phyloP scores from a whole-genome alignment of 1,284 basidiomycete genomes.

The Sanghuangporus weigelae region DNA sequence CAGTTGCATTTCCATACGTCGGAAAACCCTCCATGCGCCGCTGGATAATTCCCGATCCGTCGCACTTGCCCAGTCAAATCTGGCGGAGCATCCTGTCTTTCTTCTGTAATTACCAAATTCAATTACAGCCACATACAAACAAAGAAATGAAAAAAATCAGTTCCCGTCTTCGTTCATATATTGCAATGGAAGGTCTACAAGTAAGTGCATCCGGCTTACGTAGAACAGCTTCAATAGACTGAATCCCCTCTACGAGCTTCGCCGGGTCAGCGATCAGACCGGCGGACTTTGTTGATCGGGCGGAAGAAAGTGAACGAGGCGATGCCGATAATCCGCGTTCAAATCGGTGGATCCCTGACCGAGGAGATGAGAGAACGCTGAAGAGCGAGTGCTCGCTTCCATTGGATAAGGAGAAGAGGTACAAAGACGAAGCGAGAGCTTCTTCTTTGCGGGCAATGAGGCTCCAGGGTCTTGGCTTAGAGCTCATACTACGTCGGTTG shows the following conservation, averaged over 20 bases:
- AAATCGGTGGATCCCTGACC: not conserved
- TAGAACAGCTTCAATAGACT: not conserved
- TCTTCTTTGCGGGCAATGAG: constrained; percentile 11
- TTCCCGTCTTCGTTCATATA: not conserved
- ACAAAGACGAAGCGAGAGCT: constrained; percentile 6
- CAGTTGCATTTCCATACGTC: constrained; percentile 39
- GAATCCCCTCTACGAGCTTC: not conserved
- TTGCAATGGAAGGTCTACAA: not conserved
- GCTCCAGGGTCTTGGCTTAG: constrained; percentile 15
- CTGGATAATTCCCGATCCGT: constrained; percentile 30
- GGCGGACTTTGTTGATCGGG: not conserved
- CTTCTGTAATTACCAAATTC: not conserved
- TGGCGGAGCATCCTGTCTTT: constrained; percentile 19
- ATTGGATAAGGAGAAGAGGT: not conserved
- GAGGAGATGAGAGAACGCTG: not conserved
- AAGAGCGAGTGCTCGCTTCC: constrained; percentile 2
- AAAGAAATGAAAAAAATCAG: not conserved
- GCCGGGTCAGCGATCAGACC: not conserved
- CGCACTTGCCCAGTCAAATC: constrained; percentile 34
- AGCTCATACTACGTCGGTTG: not conserved
- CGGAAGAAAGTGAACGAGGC: constrained; percentile 1
- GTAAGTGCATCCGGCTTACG: not conserved
- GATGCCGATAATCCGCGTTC: not conserved
- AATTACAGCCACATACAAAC: not conserved
- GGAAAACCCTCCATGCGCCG: constrained; percentile 39